Evolutionary conservation across 2,329 filamentous ascomycete genomes (phyloP), one percentile per base, ranked within the genome.

Genomic region (Immersiporthe knoxdaviesiana): DNA sequence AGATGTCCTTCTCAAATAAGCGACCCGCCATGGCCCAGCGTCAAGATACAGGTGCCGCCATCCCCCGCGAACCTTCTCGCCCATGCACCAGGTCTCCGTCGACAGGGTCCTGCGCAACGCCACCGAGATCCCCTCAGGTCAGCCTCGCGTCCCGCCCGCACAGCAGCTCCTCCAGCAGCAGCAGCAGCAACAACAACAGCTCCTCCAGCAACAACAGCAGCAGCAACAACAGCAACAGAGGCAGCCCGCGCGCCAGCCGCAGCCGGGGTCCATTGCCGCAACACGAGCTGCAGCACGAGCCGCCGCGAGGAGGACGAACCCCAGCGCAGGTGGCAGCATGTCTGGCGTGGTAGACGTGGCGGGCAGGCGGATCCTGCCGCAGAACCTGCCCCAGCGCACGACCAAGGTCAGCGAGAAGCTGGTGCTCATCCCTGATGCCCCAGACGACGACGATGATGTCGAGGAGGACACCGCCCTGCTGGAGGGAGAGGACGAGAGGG

Each of bases 341-440:
- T 50, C 69, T 16, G 54, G 60, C 12, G 27, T 61, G 16, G 56
- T 59, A n/a, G 67, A 68, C 12, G 60, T 81, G 81, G 14, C 77
- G 84, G 50, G 81, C 83, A 37, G 79, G 78, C 72, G 68, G 76
- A 67, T 71, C 4, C 86, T 85, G 71, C 81, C 83, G 74, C 85
- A 88, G 68, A 86, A 84, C 59, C 81, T 97, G 73, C 96, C 95
- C 0, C 91, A 93, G 7, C 88, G 96, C 66, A 97, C 94, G 50
- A 97, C 93, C 37, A 97, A 98, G 79, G 91, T 97, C 72, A 97
- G 93, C 79, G 93, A 98, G 82, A 98, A 98, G 81, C 85, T 99
- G n/a, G 96, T 99, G 0, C 84, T 98, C 47, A 85, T 99, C 18
- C 96, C 96, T 0, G 95, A 97, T 77, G 91, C 94, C 1, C 84